Evolutionary conservation across 2,329 filamentous ascomycete genomes (phyloP).

Genomic region (Rosellinia necatrix): DNA sequence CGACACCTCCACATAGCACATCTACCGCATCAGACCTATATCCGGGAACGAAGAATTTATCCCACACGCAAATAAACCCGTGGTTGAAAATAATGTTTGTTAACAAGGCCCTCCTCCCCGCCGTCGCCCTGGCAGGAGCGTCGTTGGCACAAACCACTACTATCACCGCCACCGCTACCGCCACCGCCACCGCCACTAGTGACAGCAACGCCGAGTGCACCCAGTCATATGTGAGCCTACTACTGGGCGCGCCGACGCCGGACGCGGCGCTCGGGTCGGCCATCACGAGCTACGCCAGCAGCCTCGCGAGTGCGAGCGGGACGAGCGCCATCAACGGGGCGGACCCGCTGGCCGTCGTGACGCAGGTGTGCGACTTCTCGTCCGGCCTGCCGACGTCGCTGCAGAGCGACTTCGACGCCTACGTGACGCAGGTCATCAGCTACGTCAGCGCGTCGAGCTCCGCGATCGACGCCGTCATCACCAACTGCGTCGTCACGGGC

Average conservation of each 20-base stretch:
- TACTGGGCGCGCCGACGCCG: constrained; percentile 16
- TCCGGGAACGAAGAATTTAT: neutral
- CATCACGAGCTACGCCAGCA: constrained; percentile 23
- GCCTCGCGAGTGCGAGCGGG: neutral
- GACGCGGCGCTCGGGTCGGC: constrained; percentile 17
- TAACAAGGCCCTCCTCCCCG: constrained; percentile 14
- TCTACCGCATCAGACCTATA: no score
- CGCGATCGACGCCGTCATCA: constrained; percentile 24
- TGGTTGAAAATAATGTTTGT: constrained; percentile 15
- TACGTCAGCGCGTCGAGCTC: constrained; percentile 22
- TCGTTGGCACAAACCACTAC: constrained; percentile 4
- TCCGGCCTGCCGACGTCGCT: constrained; percentile 25
- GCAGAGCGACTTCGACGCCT: constrained; percentile 24
- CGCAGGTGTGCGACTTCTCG: constrained; percentile 27
- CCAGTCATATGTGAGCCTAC: neutral
- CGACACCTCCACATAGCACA: no score
- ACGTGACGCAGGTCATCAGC: constrained; percentile 22
- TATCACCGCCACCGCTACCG: neutral
- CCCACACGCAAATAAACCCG: neutral
- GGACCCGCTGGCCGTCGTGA: constrained; percentile 15
- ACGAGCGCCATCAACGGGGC: neutral
- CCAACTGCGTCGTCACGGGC: constrained; percentile 19
- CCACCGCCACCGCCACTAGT: neutral
- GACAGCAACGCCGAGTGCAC: constrained; percentile 9
- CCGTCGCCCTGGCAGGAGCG: constrained; percentile 9